Base-by-base conservation (phyloP, 2,329 filamentous ascomycete genomes). In the Monosporascus ibericus region DNA sequence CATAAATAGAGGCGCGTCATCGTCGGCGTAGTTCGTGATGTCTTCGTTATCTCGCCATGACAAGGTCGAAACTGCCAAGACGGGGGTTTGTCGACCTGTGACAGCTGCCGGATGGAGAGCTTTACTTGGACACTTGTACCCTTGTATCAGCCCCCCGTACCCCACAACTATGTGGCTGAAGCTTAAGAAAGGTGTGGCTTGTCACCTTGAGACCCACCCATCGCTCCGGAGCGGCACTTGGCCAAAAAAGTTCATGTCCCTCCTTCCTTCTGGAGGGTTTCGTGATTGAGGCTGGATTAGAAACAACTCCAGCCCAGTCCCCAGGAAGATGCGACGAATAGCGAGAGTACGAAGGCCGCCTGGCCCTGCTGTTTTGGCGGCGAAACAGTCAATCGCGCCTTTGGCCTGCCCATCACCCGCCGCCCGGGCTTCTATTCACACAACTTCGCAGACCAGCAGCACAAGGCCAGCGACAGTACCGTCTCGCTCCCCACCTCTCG, bases 311-410 rank as follows among this genome's bases (percentile, higher is more conserved):
- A 18, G 18, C n/a, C 24, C 27, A 38, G 22, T 51, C 20, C 40
- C 27, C 39, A 53, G 47, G 44, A 63, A 44, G 47, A 65, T 68
- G 66, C 62, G 65, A 42, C 60, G 63, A 37, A 63, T 67, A 67
- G 49, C 63, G 30, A 60, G 64, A 51, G 50, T 67, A 39, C 57
- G 58, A 51, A 56, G 60, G 57, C 62, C 58, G 8, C 63, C 59
- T 6, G 50, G 62, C 51, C 56, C 64, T 22, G 15, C 51, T 38
- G 22, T 55, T 11, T 46, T 39, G 30, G 27, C 49, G 37, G 18
- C 42, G 50, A 51, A 24, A 44, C 39, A 44, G 40, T 36, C 54
- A 52, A 52, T 55, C 22, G 50, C 44, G 14, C 56, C 58, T 49
- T 59, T 53, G 44, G 50, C 59, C 59, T 22, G 58, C 58, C 39